A percentile compares a stretch with the other conserved stretches of the same genome.
Evolutionary conservation across 2,329 filamentous ascomycete species (phyloP).

Genomic region (Fusarium sp.): DNA sequence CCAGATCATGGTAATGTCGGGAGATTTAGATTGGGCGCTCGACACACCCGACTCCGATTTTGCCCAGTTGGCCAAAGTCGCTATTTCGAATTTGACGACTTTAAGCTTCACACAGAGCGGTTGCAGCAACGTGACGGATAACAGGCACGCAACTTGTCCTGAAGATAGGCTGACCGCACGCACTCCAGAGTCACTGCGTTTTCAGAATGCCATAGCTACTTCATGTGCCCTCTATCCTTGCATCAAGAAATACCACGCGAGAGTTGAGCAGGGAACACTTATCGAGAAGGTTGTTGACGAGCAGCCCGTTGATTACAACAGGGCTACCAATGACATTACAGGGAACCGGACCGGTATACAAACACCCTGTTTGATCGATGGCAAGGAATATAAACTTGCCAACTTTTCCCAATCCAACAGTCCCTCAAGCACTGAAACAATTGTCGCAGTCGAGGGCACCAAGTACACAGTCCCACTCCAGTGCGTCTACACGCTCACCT

Average conservation of each 20-base stretch:
- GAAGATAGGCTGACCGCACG: not conserved
- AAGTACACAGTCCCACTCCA: not conserved
- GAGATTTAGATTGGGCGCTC: slow-evolving; percentile 4
- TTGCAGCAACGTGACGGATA: not conserved
- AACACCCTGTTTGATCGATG: not conserved
- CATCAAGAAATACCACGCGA: slow-evolving; percentile 8
- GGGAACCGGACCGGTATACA: not conserved
- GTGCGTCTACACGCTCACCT: not conserved
- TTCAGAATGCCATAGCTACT: not conserved
- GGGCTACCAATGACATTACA: not conserved
- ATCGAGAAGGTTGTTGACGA: not conserved
- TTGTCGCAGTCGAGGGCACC: not conserved
- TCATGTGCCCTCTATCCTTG: slow-evolving; percentile 10
- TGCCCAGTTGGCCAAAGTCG: not conserved
- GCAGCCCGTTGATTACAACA: not conserved
- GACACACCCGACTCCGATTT: not conserved
- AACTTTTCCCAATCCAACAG: not conserved
- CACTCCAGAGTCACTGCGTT: not conserved
- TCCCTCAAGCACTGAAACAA: not conserved
- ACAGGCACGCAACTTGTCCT: not conserved
- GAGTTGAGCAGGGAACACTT: not conserved
- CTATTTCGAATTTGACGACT: slow-evolving; percentile 1
- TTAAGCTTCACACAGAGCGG: not conserved
- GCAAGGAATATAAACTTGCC: not conserved
- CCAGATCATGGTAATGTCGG: not conserved